Base-by-base conservation (phyloP, 139 green algal species). In the Gonium pectorale region DNA sequence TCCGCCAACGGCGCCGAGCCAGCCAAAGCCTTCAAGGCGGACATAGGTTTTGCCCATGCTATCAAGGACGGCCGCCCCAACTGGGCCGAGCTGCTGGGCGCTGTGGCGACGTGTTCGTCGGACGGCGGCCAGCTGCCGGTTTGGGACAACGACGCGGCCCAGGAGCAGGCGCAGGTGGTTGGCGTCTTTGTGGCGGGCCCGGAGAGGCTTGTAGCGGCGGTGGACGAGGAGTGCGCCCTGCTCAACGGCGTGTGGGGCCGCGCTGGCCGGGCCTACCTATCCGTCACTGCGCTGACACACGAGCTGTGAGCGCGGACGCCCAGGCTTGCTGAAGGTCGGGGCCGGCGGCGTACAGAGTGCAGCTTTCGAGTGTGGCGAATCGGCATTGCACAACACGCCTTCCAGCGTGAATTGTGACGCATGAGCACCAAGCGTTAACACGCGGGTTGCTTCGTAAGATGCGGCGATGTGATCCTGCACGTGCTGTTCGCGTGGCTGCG, bases 211-310 rank as follows among this genome's bases (percentile, higher is more conserved):
- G 68, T 77, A 43, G 68, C 40, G 68, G 44, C 68, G 68, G 41
- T 77, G 68, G 43, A 40, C 11, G 68, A 77, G 41, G 11, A 7
- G 3, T 60, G 68, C 44, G 68, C 68, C 2, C 43, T 27, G 24
- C 43, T 77, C 27, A 77, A 77, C 68, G 68, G 68, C 5, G 43
- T 62, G 41, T 77, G 68, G 68, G 68, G 68, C 43, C 24, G 68
- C 43, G 31, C 29, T 43, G 43, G 43, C 27, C 44, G 41, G 44
- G 29, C 27, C 0, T 77, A 77, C 68, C 41, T 77, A 29, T 43
- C 60, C 37, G 8, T 40, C 26, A 38, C 33, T 15, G 19, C 44
- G 9, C n/a, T 77, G 26, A 77, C 68, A 22, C 68, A 77, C 44
- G 68, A 77, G 41, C 43, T 77, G 33, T 77, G 44, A 77, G 62